Conservation (phyloP, 2,329 filamentous ascomycete species). For the Penicillium sclerotiorum region DNA sequence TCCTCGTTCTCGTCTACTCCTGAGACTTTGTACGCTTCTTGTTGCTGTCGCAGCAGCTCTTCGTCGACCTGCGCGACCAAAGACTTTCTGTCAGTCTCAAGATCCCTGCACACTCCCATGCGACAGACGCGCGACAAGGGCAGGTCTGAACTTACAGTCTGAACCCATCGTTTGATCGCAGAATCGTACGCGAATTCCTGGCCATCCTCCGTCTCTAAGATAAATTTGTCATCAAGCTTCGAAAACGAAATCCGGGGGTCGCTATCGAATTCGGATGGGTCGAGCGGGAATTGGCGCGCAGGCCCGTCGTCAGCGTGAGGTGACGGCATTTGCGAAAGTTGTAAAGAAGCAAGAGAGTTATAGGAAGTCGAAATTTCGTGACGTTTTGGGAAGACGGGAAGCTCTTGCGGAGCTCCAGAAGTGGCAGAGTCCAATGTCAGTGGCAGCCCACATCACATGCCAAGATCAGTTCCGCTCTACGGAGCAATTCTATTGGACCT, state of each 20-base stretch:
- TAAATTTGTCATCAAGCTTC: conserved; percentile 77
- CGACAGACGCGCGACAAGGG: background rate
- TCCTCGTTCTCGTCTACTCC: conserved; percentile 61
- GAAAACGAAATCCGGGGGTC: conserved; percentile 87
- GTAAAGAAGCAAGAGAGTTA: background rate
- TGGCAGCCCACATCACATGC: conserved; percentile 11
- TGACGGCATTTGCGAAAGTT: conserved; percentile 28
- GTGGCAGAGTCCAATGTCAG: no score
- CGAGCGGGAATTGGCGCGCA: conserved; percentile 49
- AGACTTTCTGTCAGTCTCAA: background rate
- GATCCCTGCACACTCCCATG: background rate
- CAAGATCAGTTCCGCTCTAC: conserved; percentile 3
- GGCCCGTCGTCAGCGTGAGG: conserved; percentile 21
- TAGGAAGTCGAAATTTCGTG: background rate
- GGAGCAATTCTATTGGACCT: no score
- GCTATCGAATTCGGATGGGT: conserved; percentile 69
- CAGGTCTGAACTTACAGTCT: conserved; percentile 51
- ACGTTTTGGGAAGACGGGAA: conserved; percentile 6
- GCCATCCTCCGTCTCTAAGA: conserved; percentile 82
- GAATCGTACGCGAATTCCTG: conserved; percentile 82
- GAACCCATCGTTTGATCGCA: conserved; percentile 73
- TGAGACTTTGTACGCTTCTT: conserved; percentile 61
- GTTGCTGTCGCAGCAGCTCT: conserved; percentile 61
- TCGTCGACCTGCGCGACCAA: conserved; percentile 59
- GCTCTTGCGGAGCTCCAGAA: conserved; percentile 7